These are phyloP conservation scores for Fraxinus excelsior DNA, from an alignment of 257 asterid genomes.

Conservation along the genomic window DNA sequence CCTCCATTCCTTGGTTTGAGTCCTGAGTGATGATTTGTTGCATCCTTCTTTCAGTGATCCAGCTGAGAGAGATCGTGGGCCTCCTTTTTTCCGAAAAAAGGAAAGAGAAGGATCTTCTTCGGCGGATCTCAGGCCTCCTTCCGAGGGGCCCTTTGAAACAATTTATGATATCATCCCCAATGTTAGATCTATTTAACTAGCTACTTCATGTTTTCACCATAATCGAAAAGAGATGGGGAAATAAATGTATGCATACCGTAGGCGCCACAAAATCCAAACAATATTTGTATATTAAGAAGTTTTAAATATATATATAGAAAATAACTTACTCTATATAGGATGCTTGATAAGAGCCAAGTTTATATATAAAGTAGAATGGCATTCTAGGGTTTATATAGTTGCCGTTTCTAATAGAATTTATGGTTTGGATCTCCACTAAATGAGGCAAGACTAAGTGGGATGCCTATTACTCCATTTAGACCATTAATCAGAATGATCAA, in stretches of 20 bases:
- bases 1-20: too few species aligned
- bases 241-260: neutral
- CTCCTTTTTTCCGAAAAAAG: too few species aligned
- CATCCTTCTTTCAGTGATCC: too few species aligned
- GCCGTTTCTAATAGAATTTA: slow-evolving; percentile 2
- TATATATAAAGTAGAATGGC: neutral
- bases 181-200: neutral
- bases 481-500: slow-evolving; percentile 12
- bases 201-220: too few species aligned
- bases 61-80: too few species aligned
- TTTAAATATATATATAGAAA: neutral
- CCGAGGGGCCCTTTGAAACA: too few species aligned
- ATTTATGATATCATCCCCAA: too few species aligned
- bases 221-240: too few species aligned
- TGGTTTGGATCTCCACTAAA: slow-evolving; percentile 23
- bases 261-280: neutral
- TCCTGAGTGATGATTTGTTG: too few species aligned
- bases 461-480: slow-evolving; percentile 33
- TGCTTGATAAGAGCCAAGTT: neutral
- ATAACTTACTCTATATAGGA: neutral
- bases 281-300: neutral
- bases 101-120: too few species aligned
- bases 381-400: slow-evolving; percentile 28
- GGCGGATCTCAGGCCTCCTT: too few species aligned
- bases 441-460: slow-evolving; percentile 41